Conservation (phyloP, 768 basidiomycete species). For the Suillus plorans region DNA sequence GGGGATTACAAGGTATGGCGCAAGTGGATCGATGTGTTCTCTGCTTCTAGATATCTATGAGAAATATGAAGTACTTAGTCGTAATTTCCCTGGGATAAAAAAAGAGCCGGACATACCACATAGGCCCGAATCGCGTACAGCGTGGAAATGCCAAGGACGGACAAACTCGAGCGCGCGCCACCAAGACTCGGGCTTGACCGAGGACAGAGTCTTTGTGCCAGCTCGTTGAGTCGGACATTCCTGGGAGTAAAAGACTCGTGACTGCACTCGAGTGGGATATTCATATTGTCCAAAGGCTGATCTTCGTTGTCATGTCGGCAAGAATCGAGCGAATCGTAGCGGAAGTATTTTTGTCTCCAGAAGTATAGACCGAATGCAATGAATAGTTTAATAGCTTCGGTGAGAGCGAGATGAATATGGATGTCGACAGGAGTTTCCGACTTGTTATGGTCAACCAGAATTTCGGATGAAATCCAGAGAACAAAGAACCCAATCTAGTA, state of each 20-base stretch:
- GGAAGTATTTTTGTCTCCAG: conserved; percentile 5
- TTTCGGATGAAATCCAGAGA: neutral
- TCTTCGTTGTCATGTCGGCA: conserved; percentile 4
- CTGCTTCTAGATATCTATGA: conserved; percentile 20
- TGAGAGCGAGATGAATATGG: conserved; percentile 18
- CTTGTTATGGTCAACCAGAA: neutral
- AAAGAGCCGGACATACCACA: conserved; percentile 17
- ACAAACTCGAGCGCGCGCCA: conserved; percentile 14
- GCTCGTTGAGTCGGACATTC: neutral
- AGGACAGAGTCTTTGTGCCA: conserved; percentile 8
- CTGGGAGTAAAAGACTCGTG: conserved; percentile 8
- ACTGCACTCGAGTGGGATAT: conserved; percentile 10
- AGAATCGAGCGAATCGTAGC: neutral
- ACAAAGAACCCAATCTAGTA: neutral
- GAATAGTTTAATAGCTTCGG: conserved; percentile 19
- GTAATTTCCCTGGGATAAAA: conserved; percentile 3
- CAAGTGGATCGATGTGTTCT: conserved; percentile 19
- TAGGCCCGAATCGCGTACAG: conserved; percentile 17
- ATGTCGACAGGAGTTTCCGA: conserved; percentile 5
- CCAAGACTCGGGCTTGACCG: conserved; percentile 8
- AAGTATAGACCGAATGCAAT: conserved; percentile 20
- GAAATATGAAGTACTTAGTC: conserved; percentile 5
- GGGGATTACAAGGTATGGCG: conserved; percentile 25
- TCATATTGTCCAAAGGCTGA: conserved; percentile 11
- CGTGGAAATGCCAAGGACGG: conserved; percentile 15